Base-by-base conservation (phyloP, 192 early-diverging fungal genomes). In the Backusella luteola region DNA sequence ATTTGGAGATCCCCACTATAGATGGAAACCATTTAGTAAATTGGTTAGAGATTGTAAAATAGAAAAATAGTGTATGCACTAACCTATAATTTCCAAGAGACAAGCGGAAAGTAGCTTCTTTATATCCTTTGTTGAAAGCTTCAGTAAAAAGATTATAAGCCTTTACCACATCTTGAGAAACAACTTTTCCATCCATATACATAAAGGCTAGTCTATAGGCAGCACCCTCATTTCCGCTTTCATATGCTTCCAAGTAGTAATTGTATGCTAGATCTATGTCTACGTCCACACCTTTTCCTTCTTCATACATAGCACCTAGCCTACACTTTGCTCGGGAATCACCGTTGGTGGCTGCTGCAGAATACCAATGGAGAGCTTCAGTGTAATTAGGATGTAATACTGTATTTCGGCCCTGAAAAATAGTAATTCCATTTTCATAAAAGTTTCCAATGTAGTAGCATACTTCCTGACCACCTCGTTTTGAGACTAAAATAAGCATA, bases 381-480 rank as follows among this genome's bases (percentile, higher is more conserved):
- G 52, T 7, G 21, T 9, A 23, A 21, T 2, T 53, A 21, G 6
- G 17, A 21, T 2, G 6, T 0, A 53, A 53, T 9, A 23, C 9
- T 5, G 5, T 14, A 2, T 0, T 32, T 32, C 26, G 26, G 26
- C 26, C 26, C 29, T 1, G 1, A 32, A 0, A 1, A 32, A 0
- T 32, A 32, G 42, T 15, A 44, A 17, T 15, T 44, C 15, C 42
- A 44, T 17, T 44, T 19, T 44, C 42, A 19, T 17, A 44, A 0
- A 44, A 44, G 42, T 17, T 0, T 44, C 42, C 42, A 44, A 44
- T 53, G 21, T 53, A 8, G 17, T 53, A 53, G 17, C 7, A 9
- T 23, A 8, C 0, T 21, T n/a, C n/a, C 0, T 23, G 1, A 0
- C 0, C 7, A 8, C n/a, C n/a, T 53, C 6, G n/a, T 23, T 53